Evolutionary conservation across 179 eudicot genomes (phyloP).

Genomic region (Actinidia arguta): DNA sequence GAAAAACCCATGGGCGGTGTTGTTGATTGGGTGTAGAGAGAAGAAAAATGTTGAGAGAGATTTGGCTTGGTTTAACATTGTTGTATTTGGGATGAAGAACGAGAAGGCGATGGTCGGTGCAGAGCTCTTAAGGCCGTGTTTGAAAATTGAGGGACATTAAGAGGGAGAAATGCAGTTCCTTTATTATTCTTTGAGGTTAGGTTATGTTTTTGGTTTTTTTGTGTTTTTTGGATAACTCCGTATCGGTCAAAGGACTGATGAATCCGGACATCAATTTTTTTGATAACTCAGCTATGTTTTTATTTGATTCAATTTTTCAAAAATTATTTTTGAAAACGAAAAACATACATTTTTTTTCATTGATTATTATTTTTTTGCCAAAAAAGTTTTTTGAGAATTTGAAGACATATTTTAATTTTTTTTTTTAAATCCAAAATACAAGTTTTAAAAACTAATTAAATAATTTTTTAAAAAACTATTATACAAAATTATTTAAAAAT

Average conservation of each 20-base stretch:
- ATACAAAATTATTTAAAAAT: too few relatives aligned
- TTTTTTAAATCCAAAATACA: too few relatives aligned
- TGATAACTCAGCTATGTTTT: too few relatives aligned
- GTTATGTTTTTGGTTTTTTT: neutral
- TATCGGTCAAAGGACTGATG: too few relatives aligned
- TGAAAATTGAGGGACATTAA: too few relatives aligned
- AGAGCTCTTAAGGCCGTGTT: too few relatives aligned
- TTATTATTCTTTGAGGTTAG: neutral
- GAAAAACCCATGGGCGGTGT: slow-evolving; percentile 45
- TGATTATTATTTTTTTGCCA: neutral
- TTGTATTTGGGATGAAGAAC: neutral
- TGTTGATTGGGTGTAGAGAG: neutral
- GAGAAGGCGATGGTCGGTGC: neutral
- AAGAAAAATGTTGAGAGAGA: neutral
- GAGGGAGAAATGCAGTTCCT: too few relatives aligned
- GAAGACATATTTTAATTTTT: too few relatives aligned
- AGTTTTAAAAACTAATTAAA: too few relatives aligned
- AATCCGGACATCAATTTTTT: too few relatives aligned
- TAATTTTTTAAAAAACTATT: too few relatives aligned
- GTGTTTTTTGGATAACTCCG: neutral
- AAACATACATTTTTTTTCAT: neutral
- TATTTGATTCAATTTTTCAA: neutral
- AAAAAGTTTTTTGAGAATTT: too few relatives aligned
- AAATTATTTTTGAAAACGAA: neutral
- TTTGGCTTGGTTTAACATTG: neutral